These are phyloP conservation scores for Eucalyptus globulus DNA, from an alignment of 345 rosid genomes.

Conservation along the genomic window DNA sequence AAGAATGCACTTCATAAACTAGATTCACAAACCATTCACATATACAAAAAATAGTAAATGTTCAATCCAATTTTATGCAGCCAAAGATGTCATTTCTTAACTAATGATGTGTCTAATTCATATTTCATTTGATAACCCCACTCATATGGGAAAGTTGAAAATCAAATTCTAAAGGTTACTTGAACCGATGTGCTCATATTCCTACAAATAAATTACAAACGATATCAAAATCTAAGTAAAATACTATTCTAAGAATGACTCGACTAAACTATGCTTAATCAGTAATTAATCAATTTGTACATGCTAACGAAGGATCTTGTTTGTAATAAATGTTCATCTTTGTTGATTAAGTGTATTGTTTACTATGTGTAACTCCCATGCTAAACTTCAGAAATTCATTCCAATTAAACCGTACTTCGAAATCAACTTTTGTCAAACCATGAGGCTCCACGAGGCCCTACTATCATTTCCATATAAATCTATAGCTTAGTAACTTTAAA, in stretches of 20 bases:
- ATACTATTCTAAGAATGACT: not conserved
- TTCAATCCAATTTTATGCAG: not conserved
- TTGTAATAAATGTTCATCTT: too few species aligned
- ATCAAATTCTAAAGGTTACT: not conserved
- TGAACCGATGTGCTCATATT: not conserved
- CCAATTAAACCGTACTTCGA: not conserved
- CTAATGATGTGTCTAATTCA: not conserved
- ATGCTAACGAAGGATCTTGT: too few species aligned
- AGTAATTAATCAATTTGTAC: too few species aligned
- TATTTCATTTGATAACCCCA: not conserved
- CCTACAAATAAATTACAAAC: not conserved
- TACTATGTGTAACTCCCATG: not conserved
- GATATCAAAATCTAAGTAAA: not conserved
- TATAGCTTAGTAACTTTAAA: too few species aligned
- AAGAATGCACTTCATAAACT: too few species aligned
- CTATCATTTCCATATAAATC: not conserved
- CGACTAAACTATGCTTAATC: not conserved
- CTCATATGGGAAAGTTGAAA: not conserved
- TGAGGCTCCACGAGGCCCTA: not conserved
- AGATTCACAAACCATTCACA: not conserved
- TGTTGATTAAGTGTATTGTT: not conserved
- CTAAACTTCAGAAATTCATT: too few species aligned
- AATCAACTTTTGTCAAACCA: not conserved
- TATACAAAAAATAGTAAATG: not conserved
- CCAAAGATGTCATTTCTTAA: not conserved